Evolutionary conservation across 78 protist genomes (phyloP).

Genomic region (Emiliania huxleyi): DNA sequence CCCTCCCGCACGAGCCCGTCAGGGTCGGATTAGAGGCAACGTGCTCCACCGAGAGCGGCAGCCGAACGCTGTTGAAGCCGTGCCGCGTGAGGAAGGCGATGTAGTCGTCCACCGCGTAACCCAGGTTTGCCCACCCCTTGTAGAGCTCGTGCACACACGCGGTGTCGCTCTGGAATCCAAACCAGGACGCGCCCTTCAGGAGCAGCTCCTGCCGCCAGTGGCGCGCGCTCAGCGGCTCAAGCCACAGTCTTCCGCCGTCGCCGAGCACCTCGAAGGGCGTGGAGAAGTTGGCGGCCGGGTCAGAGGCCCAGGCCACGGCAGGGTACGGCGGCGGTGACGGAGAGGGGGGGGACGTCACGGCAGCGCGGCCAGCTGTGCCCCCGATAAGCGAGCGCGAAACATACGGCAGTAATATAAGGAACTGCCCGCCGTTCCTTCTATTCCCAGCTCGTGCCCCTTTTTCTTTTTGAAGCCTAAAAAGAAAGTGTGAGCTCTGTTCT

Average conservation of each 20-base stretch:
- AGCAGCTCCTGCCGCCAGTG: neutral
- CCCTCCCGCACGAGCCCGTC: neutral
- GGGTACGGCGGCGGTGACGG: too few species aligned
- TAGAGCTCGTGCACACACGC: constrained; percentile 1
- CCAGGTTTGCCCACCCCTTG: neutral
- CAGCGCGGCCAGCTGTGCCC: too few species aligned
- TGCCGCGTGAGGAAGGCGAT: constrained; percentile 33
- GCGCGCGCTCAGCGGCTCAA: neutral
- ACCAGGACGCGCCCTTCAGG: neutral
- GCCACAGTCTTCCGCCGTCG: neutral
- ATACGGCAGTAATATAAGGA: too few species aligned
- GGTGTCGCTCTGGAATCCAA: neutral
- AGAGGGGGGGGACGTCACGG: too few species aligned
- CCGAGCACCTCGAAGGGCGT: neutral
- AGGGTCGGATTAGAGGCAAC: neutral
- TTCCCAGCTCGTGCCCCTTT: too few species aligned
- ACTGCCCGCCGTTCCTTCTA: too few species aligned
- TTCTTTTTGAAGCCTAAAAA: too few species aligned
- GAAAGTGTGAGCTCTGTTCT: too few species aligned
- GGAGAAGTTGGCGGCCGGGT: neutral
- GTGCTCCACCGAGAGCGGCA: constrained; percentile 19
- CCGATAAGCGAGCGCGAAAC: too few species aligned
- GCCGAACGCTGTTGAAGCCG: constrained; percentile 58
- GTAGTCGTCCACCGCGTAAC: neutral
- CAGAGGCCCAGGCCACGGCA: neutral